phyloP scores from a whole-genome alignment of 2,329 filamentous ascomycete species.

The Penicillium sp. region DNA sequence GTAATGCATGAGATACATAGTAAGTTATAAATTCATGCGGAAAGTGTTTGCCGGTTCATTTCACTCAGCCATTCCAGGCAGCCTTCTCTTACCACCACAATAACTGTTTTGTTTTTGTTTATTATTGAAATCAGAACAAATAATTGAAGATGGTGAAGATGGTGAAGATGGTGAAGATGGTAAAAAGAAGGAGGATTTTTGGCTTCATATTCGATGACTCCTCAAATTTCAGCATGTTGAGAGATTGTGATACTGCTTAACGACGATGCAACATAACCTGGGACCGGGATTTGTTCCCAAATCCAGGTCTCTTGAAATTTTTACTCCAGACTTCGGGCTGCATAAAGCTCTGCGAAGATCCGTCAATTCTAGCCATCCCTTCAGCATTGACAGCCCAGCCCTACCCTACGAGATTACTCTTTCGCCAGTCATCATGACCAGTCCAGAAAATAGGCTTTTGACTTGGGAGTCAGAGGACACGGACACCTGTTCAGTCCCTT shows the following conservation, averaged over 20 bases:
- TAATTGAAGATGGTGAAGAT: background rate
- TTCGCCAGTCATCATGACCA: background rate
- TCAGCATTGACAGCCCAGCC: background rate
- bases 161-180: background rate
- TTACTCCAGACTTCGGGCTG: background rate
- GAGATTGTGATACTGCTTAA: background rate
- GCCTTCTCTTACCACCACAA: no score
- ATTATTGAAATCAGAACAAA: no score
- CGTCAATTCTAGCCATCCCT: background rate
- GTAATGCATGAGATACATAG: no score
- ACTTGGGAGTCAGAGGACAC: background rate
- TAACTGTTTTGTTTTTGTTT: no score
- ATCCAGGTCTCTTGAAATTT: background rate
- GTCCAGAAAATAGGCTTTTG: background rate
- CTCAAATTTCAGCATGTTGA: background rate
- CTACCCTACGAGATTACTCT: background rate
- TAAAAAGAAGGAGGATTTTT: background rate
- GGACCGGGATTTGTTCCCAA: background rate
- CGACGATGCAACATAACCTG: background rate
- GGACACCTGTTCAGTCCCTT: background rate
- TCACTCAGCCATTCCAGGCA: no score
- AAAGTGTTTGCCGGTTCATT: no score
- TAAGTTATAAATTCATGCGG: no score
- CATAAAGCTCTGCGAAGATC: background rate
- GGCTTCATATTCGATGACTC: background rate